A percentile compares a stretch with the other conserved stretches of the same genome.
Conservation (phyloP, 768 basidiomycete species). For the Suillus hirtellus region DNA sequence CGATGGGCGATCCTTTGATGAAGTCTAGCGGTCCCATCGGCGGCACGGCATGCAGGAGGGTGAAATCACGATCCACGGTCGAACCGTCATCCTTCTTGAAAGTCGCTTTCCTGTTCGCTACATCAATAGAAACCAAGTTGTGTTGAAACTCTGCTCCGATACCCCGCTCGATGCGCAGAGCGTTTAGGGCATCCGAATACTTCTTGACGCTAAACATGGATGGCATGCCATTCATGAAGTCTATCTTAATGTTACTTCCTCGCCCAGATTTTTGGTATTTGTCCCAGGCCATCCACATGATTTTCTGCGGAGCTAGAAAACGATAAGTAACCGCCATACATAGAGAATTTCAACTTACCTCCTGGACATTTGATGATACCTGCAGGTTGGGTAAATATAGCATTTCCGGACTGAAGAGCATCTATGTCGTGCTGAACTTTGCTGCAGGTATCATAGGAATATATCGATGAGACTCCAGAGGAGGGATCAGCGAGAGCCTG, state of each 20-base stretch:
- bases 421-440: constrained; percentile 87
- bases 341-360: constrained; percentile 43
- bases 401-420: constrained; percentile 70
- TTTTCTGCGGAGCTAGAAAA: constrained; percentile 75
- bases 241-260: constrained; percentile 55
- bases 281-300: constrained; percentile 98
- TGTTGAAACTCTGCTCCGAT: constrained; percentile 81
- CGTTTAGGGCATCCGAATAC: constrained; percentile 85
- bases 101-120: constrained; percentile 70
- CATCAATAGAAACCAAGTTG: constrained; percentile 78
- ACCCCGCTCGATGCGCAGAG: constrained; percentile 73
- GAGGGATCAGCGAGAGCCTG: constrained; percentile 74
- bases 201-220: constrained; percentile 97
- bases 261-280: constrained; percentile 64
- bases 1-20: constrained; percentile 74
- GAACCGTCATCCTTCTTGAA: constrained; percentile 81
- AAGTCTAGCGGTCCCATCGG: constrained; percentile 88
- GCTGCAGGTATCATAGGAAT: constrained; percentile 87
- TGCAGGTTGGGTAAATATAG: constrained; percentile 93
- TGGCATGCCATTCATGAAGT: constrained; percentile 90
- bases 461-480: constrained; percentile 89
- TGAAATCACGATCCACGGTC: constrained; percentile 72
- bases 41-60: constrained; percentile 83
- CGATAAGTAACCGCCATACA: constrained; percentile 9
- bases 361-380: constrained; percentile 94